phyloP scores from a whole-genome alignment of 2,329 filamentous ascomycete species.

The Claviceps humidiphila region DNA sequence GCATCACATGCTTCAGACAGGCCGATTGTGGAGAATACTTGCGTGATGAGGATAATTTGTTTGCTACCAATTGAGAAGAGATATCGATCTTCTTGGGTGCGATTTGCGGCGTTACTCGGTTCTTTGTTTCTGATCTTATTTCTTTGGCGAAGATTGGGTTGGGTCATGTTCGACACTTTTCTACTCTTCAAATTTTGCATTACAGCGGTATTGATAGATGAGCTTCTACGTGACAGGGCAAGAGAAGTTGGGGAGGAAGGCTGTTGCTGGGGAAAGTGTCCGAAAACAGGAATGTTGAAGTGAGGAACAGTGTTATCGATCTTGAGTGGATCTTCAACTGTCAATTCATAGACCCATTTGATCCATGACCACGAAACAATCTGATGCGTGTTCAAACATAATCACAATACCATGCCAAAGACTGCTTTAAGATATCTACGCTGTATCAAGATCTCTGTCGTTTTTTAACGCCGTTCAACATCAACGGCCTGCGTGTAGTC shows the following conservation, averaged over 20 bases:
- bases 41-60: conserved; percentile 62
- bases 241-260: neutral
- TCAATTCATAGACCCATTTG: neutral
- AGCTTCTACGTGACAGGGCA: neutral
- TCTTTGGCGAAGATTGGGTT: neutral
- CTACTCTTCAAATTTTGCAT: neutral
- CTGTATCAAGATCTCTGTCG: neutral
- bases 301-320: neutral
- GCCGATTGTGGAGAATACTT: conserved; percentile 92
- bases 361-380: neutral
- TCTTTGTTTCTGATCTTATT: neutral
- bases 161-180: neutral
- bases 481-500: neutral
- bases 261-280: neutral
- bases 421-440: neutral
- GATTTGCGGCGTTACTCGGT: neutral
- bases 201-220: neutral
- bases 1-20: conserved; percentile 79
- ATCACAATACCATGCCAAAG: neutral
- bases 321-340: neutral
- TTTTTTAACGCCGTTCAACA: neutral
- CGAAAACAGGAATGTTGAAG: neutral
- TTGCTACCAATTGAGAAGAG: conserved; percentile 16
- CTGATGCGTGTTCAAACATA: neutral
- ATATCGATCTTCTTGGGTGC: neutral